Base-by-base conservation (phyloP, 163 green algal genomes). In the Volvox carteri region DNA sequence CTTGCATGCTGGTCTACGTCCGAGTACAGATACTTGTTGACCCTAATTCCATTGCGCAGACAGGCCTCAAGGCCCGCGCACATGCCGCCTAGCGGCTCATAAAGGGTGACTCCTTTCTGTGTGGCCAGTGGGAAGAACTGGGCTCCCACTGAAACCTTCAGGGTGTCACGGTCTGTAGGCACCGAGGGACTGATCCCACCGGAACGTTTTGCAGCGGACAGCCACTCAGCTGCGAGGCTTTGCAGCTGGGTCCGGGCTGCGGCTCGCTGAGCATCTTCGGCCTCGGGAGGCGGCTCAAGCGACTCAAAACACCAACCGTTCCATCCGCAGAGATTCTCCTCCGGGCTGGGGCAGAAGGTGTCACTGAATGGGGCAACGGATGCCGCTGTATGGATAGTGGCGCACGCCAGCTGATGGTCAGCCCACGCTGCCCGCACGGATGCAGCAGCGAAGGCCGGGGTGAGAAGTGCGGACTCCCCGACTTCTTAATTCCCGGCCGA, bases 41-140 rank as follows among this genome's bases (percentile, higher is more conserved):
- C 39, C 4, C 37, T 3, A 23, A 76, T 76, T 9, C 78, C 78
- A 37, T 42, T 76, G 0, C 39, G 25, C 16, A 76, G 9, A 37
- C 78, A 76, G 16, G 39, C 35, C 19, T 76, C 56, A 1, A 86
- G 37, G 23, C 78, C 56, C 4, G 54, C 14, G 23, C 78, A 74
- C 1, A 86, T 12, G 8, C 78, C 78, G n/a, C 78, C 78, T 3
- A 74, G 28, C 18, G 78, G 78, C 39, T 86, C 78, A n/a, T n/a
- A n/a, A n/a, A n/a, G n/a, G n/a, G n/a, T n/a, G 39, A 72, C n/a
- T 7, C 58, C 58, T 35, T 72, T 12, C 50, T 60, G 58, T 37
- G 23, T 19, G 18, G 58, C 58, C 14, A 12, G 58, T 12, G 11
- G 18, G 23, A 72, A 72, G 58, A 72, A 72, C 7, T n/a, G 19